Evolutionary conservation across 371 early-diverging fungal species (phyloP).

Genomic region (Basidiobolus meristosporus): DNA sequence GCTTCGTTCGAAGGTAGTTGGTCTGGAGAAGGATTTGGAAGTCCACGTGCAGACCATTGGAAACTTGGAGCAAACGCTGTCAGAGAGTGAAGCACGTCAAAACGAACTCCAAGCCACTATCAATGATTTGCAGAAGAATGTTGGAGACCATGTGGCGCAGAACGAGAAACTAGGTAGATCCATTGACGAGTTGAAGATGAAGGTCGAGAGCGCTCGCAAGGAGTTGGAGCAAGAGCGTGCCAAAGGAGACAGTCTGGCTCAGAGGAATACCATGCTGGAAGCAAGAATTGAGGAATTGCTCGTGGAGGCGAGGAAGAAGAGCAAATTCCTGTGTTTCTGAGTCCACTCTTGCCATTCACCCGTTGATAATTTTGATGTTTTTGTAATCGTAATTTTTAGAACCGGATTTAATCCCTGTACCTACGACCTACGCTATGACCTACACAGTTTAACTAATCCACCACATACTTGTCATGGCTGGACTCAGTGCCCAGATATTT

Average conservation of each 20-base stretch:
- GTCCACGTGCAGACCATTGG: neutral
- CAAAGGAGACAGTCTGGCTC: neutral
- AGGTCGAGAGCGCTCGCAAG: neutral
- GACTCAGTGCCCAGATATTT: too few species aligned
- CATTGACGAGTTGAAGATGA: neutral
- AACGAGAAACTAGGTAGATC: neutral
- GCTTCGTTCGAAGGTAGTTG: neutral
- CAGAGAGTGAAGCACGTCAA: neutral
- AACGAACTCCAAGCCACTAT: neutral
- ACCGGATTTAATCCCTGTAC: too few species aligned
- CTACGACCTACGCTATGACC: too few species aligned
- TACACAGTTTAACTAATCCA: too few species aligned
- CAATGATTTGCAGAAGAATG: neutral
- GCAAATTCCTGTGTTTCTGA: constrained; percentile 1
- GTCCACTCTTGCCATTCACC: neutral
- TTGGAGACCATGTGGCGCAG: neutral
- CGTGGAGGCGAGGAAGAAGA: neutral
- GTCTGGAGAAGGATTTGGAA: neutral
- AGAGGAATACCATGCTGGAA: neutral
- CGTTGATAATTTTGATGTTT: neutral
- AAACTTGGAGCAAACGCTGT: neutral
- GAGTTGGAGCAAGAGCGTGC: neutral
- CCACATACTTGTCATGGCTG: too few species aligned
- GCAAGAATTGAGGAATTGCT: neutral
- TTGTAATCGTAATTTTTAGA: too few species aligned